Evolutionary conservation across 2,329 filamentous ascomycete species (phyloP), one percentile per base, ranked within the genome.

Genomic region (Pyrenophora tritici-repentis): DNA sequence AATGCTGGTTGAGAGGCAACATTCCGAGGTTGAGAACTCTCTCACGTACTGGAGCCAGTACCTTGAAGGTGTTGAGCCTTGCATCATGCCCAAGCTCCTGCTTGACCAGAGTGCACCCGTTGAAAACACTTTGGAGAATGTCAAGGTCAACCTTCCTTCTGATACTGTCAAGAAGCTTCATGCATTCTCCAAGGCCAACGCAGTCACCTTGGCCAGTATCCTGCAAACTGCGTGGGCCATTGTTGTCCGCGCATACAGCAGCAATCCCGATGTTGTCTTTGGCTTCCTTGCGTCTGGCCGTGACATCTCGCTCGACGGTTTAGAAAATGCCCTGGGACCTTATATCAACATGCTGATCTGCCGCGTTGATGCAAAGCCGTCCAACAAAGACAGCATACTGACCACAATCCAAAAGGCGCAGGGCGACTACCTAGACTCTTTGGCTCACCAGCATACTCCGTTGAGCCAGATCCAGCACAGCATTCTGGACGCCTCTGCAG

Each of bases 11-110:
- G 73, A 71, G 49, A 62, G 69, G 24, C 51, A 58, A 31, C 42
- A 71, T 47, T 61, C 68, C 29, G 50, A 58, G 24, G 41, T 59
- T 3, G 50, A 57, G 9, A 53, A 51, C 7, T 68, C 63, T 5
- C 46, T 73, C n/a, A 45, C 54, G 10, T 76, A 75, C 54, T 78
- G 76, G 76, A 75, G 67, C 35, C 49, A 59, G 3, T 72, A 75
- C 31, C 66, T 77, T 10, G 58, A 59, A 2, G 73, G 71, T 13
- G 40, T 70, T 31, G 73, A 77, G 53, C 71, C 76, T 5, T 77
- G 75, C 46, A 52, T 71, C 31, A 77, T 78, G 55, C 52, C 47
- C 6, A 17, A 22, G 14, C 39, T 32, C 4, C 14, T 38, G 32
- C 32, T 18, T 24, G 34, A 41, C 10, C 34, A 35, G 6, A 44